Evolutionary conservation across 805 yeast genomes (phyloP).

Genomic region (Yamadazyma scolyti): DNA sequence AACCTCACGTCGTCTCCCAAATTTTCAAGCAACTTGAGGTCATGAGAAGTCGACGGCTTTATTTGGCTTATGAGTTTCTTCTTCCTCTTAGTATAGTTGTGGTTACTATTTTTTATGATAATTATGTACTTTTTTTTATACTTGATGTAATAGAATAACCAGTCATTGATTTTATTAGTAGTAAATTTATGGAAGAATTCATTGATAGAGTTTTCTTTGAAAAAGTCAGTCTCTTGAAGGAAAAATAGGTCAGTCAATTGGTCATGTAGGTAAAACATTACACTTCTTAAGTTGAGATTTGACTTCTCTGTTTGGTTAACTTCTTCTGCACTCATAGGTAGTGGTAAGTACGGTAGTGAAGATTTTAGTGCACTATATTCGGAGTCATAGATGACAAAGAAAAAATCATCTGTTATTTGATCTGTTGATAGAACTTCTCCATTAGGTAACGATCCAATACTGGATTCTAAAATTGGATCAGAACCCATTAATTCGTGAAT

Average conservation of each 20-base stretch:
- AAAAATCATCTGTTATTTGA: conserved; percentile 32
- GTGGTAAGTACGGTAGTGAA: conserved; percentile 35
- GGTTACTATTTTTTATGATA: conserved; percentile 31
- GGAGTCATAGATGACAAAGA: conserved; percentile 31
- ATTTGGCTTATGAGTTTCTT: conserved; percentile 2
- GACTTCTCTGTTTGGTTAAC: conserved; percentile 6
- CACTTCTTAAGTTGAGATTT: conserved; percentile 18
- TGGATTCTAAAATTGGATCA: conserved; percentile 21
- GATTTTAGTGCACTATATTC: conserved; percentile 22
- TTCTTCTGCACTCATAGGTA: conserved; percentile 9
- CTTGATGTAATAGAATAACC: conserved; percentile 39
- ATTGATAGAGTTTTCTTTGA: conserved; percentile 13
- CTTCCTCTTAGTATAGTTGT: conserved; percentile 14
- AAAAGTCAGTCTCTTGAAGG: conserved; percentile 21
- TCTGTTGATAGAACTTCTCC: conserved; percentile 2
- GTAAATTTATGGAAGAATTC: conserved; percentile 42
- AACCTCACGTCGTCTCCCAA: conserved; percentile 39
- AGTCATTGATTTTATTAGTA: conserved; percentile 32
- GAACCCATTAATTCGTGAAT: conserved; percentile 9
- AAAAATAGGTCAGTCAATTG: conserved; percentile 30
- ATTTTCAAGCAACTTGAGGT: conserved; percentile 35
- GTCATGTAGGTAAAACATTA: conserved; percentile 37
- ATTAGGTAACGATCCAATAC: conserved; percentile 25
- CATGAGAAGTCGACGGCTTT: background rate
- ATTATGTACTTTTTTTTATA: conserved; percentile 27